Evolutionary conservation across 208 protist genomes (phyloP).

Genomic region (Strigomonas culicis): DNA sequence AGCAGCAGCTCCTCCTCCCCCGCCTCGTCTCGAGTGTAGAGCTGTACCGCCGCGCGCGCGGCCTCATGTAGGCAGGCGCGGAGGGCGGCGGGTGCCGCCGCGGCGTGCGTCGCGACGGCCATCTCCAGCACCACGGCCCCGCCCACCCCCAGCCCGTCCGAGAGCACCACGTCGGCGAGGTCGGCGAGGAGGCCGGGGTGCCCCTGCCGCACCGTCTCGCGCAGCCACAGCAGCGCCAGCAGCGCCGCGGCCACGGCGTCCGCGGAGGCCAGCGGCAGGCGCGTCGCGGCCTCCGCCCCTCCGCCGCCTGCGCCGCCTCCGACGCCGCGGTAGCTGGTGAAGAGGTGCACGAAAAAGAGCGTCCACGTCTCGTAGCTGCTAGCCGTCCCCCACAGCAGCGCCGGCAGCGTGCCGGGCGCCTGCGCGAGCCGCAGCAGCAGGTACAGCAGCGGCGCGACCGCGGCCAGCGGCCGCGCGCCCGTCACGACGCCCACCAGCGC

Average conservation of each 20-base stretch:
- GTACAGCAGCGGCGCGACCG: background rate
- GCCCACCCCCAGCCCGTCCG: slow-evolving; percentile 27
- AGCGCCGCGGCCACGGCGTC: slow-evolving; percentile 17
- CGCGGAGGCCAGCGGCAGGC: slow-evolving; percentile 1
- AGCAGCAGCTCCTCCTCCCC: too few species aligned
- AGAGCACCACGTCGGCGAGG: slow-evolving; percentile 26
- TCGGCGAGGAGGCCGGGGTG: background rate
- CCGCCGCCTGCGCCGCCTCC: background rate
- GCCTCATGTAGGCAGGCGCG: background rate
- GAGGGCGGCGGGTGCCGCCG: background rate
- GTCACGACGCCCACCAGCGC: background rate
- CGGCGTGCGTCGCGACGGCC: too few species aligned
- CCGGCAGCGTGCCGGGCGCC: too few species aligned
- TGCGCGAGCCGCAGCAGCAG: background rate
- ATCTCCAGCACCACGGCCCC: slow-evolving; percentile 46
- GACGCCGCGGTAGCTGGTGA: background rate
- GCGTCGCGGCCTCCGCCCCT: background rate
- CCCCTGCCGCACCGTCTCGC: slow-evolving; percentile 18
- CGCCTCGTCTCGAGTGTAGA: background rate
- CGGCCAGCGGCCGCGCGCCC: background rate
- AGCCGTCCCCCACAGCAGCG: background rate
- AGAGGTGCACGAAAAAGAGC: background rate
- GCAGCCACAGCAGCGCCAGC: slow-evolving; percentile 32
- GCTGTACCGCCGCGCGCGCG: background rate
- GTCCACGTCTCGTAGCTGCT: background rate